Evolutionary conservation across 1,284 basidiomycete species (phyloP).

Genomic region (Gymnopus androsaceus): DNA sequence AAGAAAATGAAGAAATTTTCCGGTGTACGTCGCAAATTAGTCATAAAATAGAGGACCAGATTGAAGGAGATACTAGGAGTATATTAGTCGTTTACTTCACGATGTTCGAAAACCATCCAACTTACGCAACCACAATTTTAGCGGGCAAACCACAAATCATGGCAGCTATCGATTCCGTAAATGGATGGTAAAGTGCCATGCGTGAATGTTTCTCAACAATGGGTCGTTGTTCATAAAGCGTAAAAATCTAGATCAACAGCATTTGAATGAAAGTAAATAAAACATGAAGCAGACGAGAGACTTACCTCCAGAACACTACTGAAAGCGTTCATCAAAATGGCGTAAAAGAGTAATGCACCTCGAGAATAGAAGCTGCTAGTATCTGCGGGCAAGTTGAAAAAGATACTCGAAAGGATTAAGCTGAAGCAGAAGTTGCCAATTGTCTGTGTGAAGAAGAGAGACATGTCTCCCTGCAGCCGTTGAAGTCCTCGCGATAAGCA

Average conservation of each 20-base stretch:
- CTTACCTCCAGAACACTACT: constrained; percentile 20
- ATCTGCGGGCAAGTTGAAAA: constrained; percentile 44
- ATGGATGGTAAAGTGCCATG: constrained; percentile 22
- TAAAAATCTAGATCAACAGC: constrained; percentile 13
- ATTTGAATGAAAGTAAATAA: not conserved
- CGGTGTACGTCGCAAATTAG: constrained; percentile 21
- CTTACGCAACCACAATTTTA: constrained; percentile 22
- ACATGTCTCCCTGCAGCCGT: constrained; percentile 51
- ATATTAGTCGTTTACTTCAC: not conserved
- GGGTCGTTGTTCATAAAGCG: constrained; percentile 42
- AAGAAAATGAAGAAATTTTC: constrained; percentile 29
- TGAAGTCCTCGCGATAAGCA: constrained; percentile 57
- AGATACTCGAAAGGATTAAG: constrained; percentile 51
- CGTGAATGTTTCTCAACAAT: constrained; percentile 38
- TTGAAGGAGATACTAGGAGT: constrained; percentile 15
- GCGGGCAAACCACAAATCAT: constrained; percentile 28
- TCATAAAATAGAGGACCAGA: constrained; percentile 17
- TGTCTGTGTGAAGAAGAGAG: constrained; percentile 22
- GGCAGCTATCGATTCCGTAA: constrained; percentile 25
- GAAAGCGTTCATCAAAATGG: constrained; percentile 27
- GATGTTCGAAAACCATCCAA: not conserved
- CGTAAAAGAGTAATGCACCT: constrained; percentile 40
- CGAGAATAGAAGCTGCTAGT: constrained; percentile 53
- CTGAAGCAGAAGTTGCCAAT: constrained; percentile 26
- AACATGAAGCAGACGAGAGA: not conserved